phyloP scores from a whole-genome alignment of 2,329 filamentous ascomycete genomes.

The Apiospora kogelbergensis region DNA sequence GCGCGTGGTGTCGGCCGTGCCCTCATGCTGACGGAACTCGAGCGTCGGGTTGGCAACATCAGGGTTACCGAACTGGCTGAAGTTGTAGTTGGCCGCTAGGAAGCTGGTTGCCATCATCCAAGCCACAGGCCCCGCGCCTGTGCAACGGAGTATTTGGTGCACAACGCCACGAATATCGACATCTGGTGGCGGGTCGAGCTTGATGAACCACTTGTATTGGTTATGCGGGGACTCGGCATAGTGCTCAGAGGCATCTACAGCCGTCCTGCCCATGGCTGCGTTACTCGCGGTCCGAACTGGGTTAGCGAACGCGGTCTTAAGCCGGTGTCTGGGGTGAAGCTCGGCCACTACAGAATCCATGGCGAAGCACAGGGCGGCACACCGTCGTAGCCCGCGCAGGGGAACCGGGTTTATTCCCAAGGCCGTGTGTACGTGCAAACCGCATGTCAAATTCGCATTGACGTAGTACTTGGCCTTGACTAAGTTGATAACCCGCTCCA shows the following conservation, averaged over 20 bases:
- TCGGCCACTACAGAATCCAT: neutral
- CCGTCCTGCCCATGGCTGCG: neutral
- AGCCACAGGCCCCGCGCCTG: neutral
- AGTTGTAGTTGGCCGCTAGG: neutral
- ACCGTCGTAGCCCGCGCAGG: neutral
- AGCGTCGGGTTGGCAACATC: neutral
- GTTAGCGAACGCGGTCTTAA: neutral
- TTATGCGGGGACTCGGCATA: neutral
- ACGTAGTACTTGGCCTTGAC: neutral
- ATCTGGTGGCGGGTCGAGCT: neutral
- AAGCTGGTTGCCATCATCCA: neutral
- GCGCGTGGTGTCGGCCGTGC: neutral
- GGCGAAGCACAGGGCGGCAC: neutral
- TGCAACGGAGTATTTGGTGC: neutral
- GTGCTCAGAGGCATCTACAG: neutral
- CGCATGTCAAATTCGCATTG: neutral
- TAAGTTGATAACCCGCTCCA: neutral
- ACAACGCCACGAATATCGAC: neutral
- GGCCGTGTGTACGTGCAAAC: neutral
- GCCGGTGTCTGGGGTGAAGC: neutral
- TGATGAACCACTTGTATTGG: neutral
- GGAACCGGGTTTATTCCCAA: neutral
- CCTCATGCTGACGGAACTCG: neutral
- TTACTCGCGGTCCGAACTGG: neutral
- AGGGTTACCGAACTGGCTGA: neutral